Conservation (phyloP, 2,329 filamentous ascomycete genomes). For the Penicillium italicum region DNA sequence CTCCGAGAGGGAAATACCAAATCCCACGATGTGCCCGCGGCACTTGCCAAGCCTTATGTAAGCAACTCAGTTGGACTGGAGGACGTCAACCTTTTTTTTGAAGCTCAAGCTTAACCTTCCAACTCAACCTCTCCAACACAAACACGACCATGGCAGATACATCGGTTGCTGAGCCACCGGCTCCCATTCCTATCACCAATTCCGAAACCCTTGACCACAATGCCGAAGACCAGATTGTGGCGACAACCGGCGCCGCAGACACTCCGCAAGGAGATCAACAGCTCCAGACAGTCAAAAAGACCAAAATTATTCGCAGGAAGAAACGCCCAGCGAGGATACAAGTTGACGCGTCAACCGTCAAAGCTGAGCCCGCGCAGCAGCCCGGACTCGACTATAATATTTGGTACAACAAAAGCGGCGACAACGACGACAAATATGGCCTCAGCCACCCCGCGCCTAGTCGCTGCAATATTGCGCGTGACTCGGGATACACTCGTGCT, state of each 20-base stretch:
- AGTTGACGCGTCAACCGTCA: constrained; percentile 79
- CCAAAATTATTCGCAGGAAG: constrained; percentile 89
- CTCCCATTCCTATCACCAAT: constrained; percentile 50
- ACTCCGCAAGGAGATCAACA: constrained; percentile 21
- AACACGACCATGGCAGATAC: constrained; percentile 29
- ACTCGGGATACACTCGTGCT: constrained; percentile 73
- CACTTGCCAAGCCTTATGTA: constrained; percentile 11
- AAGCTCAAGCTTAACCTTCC: constrained; percentile 5
- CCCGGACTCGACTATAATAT: constrained; percentile 97
- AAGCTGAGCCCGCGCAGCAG: constrained; percentile 80
- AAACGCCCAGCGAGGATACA: constrained; percentile 84
- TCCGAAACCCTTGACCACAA: constrained; percentile 30
- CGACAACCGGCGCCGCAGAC: constrained; percentile 21
- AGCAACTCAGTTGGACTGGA: neutral
- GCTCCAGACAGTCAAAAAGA: constrained; percentile 52
- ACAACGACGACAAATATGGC: constrained; percentile 86
- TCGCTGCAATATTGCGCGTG: constrained; percentile 80
- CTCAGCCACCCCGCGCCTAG: constrained; percentile 77
- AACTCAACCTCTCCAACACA: neutral
- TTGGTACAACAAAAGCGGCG: constrained; percentile 99
- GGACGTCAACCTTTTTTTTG: constrained; percentile 2
- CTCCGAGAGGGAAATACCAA: constrained; percentile 3
- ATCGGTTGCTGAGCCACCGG: constrained; percentile 33
- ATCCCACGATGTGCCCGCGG: constrained; percentile 3
- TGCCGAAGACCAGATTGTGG: constrained; percentile 20